A percentile compares a stretch with the other conserved stretches of the same genome.
Evolutionary conservation across 2,329 filamentous ascomycete genomes (phyloP).

Genomic region (Atkinsonella texensis): DNA sequence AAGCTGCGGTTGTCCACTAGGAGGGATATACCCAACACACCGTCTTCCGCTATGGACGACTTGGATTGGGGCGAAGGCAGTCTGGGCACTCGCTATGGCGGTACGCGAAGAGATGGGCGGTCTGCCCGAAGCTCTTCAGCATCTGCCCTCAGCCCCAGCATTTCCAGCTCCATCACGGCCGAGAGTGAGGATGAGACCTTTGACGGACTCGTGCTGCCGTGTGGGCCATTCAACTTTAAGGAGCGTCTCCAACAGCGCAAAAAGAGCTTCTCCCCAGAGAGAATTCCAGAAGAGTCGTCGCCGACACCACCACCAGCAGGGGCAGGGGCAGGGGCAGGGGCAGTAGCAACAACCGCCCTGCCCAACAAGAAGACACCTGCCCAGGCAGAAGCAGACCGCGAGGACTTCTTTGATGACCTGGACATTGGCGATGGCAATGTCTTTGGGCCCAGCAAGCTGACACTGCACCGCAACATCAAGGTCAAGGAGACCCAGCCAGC

Average conservation of each 20-base stretch:
- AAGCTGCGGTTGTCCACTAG: conserved; percentile 52
- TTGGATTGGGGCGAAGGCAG: conserved; percentile 93
- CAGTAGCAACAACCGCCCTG: not conserved
- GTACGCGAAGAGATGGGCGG: conserved; percentile 66
- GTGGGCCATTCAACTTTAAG: conserved; percentile 71
- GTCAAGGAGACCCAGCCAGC: conserved; percentile 59
- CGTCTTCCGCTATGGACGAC: conserved; percentile 54
- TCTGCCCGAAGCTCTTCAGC: conserved; percentile 77
- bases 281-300: conserved; percentile 26
- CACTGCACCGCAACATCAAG: conserved; percentile 83
- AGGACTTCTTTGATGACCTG: conserved; percentile 77
- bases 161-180: conserved; percentile 78
- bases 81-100: conserved; percentile 79
- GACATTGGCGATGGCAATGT: conserved; percentile 77
- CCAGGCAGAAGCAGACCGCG: conserved; percentile 36
- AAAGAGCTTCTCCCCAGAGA: conserved; percentile 44
- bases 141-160: conserved; percentile 82
- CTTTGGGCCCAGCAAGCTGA: conserved; percentile 69
- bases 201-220: conserved; percentile 76
- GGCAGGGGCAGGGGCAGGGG: not conserved
- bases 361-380: conserved; percentile 16
- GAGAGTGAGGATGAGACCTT: conserved; percentile 93
- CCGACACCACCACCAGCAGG: not conserved
- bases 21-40: conserved; percentile 51
- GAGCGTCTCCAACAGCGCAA: conserved; percentile 65